A percentile compares a stretch with the other conserved stretches of the same genome.
phyloP scores from a whole-genome alignment of 768 basidiomycete species.

The Termitomyces bulborhizus region DNA sequence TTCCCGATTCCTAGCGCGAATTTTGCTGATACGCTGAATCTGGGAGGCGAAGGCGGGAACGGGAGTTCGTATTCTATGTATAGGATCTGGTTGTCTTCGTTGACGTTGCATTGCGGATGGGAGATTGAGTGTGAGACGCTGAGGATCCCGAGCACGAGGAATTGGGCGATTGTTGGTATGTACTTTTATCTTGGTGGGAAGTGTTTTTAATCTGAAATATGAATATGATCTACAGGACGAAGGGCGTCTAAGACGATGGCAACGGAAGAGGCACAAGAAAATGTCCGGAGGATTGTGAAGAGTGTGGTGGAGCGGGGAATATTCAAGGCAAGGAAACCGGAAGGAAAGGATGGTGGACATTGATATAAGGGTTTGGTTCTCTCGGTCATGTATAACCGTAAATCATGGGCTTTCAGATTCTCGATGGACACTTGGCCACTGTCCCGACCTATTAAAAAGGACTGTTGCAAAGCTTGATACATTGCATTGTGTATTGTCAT shows the following conservation, averaged over 20 bases:
- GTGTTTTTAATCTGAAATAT: background rate
- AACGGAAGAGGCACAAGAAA: conserved; percentile 27
- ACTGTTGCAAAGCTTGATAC: no score
- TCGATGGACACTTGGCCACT: no score
- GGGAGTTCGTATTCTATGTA: conserved; percentile 76
- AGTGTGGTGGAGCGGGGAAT: conserved; percentile 54
- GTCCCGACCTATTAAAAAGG: no score
- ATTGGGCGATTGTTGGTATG: conserved; percentile 88
- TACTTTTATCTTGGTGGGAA: conserved; percentile 8
- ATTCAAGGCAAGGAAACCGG: conserved; percentile 69
- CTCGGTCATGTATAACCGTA: background rate
- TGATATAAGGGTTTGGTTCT: conserved; percentile 4
- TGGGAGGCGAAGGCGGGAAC: conserved; percentile 56
- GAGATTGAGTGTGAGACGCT: conserved; percentile 78
- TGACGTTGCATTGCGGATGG: conserved; percentile 78
- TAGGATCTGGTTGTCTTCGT: conserved; percentile 77
- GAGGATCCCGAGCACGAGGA: conserved; percentile 89
- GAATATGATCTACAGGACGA: conserved; percentile 8
- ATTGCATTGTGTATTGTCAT: no score
- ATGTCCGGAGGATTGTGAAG: conserved; percentile 47
- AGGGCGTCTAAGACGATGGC: conserved; percentile 22
- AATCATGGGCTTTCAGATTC: no score
- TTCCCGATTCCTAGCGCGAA: conserved; percentile 22
- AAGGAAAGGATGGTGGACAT: conserved; percentile 44
- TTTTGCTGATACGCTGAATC: conserved; percentile 37